Base-by-base conservation (phyloP, 1,284 basidiomycete genomes). In the Moesziomyces aphidis region DNA sequence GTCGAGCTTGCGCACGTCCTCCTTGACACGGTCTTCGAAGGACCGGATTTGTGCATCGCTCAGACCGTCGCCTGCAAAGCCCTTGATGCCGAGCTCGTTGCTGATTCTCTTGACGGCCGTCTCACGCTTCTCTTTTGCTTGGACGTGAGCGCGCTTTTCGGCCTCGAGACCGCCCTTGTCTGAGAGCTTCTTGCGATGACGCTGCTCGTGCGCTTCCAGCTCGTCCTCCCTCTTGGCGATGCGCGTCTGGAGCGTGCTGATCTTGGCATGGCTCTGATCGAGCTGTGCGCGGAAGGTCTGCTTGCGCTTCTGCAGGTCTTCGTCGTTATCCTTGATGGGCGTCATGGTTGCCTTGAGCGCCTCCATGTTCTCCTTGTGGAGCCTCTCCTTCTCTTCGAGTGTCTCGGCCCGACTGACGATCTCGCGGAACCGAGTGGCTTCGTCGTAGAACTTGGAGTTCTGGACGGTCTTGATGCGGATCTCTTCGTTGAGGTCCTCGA, bases 391-490 rank as follows among this genome's bases (percentile, higher is more conserved):
- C 64, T 90, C 87, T 61, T 91, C 88, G 52, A 95, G 85, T 50
- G 88, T 88, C 64, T 92, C 90, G 21, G 92, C 90, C 66, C 90
- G 89, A 54, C 91, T 86, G 79, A 94, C 94, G 50, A 92, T 89
- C 82, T 94, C 91, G 43, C 92, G 89, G 84, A 97, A 97, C 77
- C 91, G 91, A 19, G 90, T 90, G 2, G 93, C 91, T 50, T 91
- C 89, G 59, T 95, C 91, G 79, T 93, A 91, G 83, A 95, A 93
- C 50, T 90, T 89, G 64, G 90, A 88, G 84, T 99, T 99, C 43
- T 90, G 88, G 48, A 89, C 87, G 50, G 91, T 91, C 44, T 93
- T 67, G 78, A 80, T 28, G 74, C 79, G 68, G n/a, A 83, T 73
- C 46, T 75, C 69, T 11, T 68, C 68, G 44, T 80, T 78, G 52